Percentiles rank a stretch among this genome's conserved stretches.
Conservation (phyloP, 1,139 yeast genomes). For the Geotrichum candidum region DNA sequence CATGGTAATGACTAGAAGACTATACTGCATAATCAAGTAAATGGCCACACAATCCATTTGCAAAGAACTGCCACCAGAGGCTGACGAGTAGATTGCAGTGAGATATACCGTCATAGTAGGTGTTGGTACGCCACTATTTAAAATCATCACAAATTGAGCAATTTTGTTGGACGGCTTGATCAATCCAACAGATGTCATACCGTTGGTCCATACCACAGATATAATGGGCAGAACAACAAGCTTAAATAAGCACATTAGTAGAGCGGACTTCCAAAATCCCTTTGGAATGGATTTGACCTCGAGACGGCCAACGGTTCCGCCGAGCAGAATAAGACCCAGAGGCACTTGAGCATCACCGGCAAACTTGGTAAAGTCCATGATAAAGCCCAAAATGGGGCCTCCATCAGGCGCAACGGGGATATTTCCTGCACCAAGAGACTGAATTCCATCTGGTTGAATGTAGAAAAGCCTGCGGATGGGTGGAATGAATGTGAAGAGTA, state of each 20-base stretch:
- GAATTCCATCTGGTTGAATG: slow-evolving; percentile 34
- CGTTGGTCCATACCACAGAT: slow-evolving; percentile 52
- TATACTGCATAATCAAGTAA: slow-evolving; percentile 63
- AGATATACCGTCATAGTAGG: slow-evolving; percentile 80
- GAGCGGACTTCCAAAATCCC: slow-evolving; percentile 65
- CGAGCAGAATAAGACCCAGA: slow-evolving; percentile 69
- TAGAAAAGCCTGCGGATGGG: slow-evolving; percentile 73
- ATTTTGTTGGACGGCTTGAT: slow-evolving; percentile 46
- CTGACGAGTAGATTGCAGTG: slow-evolving; percentile 75
- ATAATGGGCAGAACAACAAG: slow-evolving; percentile 54
- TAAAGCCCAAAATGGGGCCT: slow-evolving; percentile 72
- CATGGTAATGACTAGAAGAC: slow-evolving; percentile 51
- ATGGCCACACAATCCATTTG: slow-evolving; percentile 84
- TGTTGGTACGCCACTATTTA: slow-evolving; percentile 75
- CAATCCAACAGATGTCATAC: slow-evolving; percentile 46
- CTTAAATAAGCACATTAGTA: slow-evolving; percentile 42
- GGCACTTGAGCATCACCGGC: slow-evolving; percentile 88
- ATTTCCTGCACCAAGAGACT: slow-evolving; percentile 29
- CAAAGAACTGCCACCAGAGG: slow-evolving; percentile 43
- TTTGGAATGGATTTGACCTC: slow-evolving; percentile 52
- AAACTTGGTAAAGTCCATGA: slow-evolving; percentile 73
- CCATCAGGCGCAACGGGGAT: slow-evolving; percentile 74
- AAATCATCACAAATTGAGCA: slow-evolving; percentile 62
- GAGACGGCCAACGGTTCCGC: slow-evolving; percentile 79
- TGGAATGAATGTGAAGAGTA: slow-evolving; percentile 73